Evolutionary conservation across 2,329 filamentous ascomycete species (phyloP).

Genomic region (Sarocladiaceae sp.): DNA sequence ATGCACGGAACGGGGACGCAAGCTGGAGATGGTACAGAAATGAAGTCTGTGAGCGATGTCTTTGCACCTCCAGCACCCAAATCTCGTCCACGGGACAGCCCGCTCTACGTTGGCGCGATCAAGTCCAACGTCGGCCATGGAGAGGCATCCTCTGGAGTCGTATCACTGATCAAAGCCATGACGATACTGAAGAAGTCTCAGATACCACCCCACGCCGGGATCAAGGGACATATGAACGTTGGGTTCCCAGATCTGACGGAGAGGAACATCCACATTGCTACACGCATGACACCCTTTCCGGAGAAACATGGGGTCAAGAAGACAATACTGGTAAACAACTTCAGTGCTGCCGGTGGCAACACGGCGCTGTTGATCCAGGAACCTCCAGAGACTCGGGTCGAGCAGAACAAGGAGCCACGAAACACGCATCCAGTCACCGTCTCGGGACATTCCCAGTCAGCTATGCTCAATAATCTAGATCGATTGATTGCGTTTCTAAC

Average conservation of each 20-base stretch:
- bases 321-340: slow-evolving; percentile 12
- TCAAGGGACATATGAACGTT: slow-evolving; percentile 1
- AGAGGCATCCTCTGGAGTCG: slow-evolving; percentile 37
- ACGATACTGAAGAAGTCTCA: slow-evolving; percentile 40
- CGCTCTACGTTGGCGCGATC: slow-evolving; percentile 39
- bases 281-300: not conserved
- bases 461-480: slow-evolving; percentile 20
- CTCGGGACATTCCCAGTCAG: slow-evolving; percentile 14
- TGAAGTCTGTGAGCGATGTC: not conserved
- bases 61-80: too few relatives aligned
- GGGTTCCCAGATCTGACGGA: not conserved
- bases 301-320: slow-evolving; percentile 17
- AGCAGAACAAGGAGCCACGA: slow-evolving; percentile 37
- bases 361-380: slow-evolving; percentile 3
- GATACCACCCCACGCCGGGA: not conserved
- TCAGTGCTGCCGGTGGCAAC: slow-evolving; percentile 10
- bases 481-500: slow-evolving; percentile 36
- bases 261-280: not conserved
- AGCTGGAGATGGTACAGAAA: not conserved
- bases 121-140: slow-evolving; percentile 47
- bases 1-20: not conserved
- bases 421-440: slow-evolving; percentile 22
- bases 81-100: too few relatives aligned
- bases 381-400: slow-evolving; percentile 38
- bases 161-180: slow-evolving; percentile 35